Evolutionary conservation across 2,329 filamentous ascomycete genomes (phyloP), one percentile per base, ranked within the genome.

Genomic region (Claviceps paspali): DNA sequence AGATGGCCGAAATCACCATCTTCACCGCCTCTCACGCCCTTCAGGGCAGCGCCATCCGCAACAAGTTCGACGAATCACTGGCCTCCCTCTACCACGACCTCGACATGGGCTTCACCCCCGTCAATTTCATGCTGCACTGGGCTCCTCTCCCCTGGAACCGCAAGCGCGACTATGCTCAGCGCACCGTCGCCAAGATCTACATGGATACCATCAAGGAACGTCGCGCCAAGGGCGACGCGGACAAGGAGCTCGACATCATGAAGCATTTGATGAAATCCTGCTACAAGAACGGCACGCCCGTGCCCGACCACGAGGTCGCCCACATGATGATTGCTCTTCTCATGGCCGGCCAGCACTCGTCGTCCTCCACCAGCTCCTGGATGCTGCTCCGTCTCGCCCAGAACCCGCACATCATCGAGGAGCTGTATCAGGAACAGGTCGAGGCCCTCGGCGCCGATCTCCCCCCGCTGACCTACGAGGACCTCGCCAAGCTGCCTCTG

Each of bases 321-420:
- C 81, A 91, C 61, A 88, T 93, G 73, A 88, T 93, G 82, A 93
- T 93, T 58, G 84, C 84, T 5, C 70, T 93, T 17, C 74, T 93
- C 43, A 92, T 93, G 84, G 85, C 83, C 41, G 85, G 85, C 39
- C 85, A 93, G 56, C 85, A 93, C 64, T 88, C 82, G 2, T 88
- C 83, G 2, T 84, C 84, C 4, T 85, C 83, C 15, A 87, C 82
- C 28, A 79, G 76, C 50, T 74, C 83, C 28, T 93, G 85, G 83
- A 86, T 92, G 50, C 70, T 91, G 56, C 70, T 92, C 29, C 80
- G 79, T 46, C 73, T 93, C 27, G 84, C 85, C 19, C 72, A 79
- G 42, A 70, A 80, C 50, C 83, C 85, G 10, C 68, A 86, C 14
- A 74, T 92, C 42, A 68, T 80, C 49, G 82, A 92, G 49, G 82